Evolutionary conservation across 1,284 basidiomycete species (phyloP).

Genomic region (Ceratobasidium sp.): DNA sequence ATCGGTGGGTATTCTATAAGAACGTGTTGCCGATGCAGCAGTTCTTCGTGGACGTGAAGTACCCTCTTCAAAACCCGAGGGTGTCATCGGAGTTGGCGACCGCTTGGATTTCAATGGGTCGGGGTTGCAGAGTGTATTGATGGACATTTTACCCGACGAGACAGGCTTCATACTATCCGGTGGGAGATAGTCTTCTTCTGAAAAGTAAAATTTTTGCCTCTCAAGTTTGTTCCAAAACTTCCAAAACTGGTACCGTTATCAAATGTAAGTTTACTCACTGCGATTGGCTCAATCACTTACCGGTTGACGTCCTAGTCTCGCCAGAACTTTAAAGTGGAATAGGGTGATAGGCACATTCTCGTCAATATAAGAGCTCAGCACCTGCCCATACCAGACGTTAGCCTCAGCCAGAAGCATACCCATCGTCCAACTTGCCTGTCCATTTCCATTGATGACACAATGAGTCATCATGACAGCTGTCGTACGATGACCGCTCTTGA

Average conservation of each 20-base stretch:
- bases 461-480: slow-evolving; percentile 37
- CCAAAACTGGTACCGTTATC: slow-evolving; percentile 10
- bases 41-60: slow-evolving; percentile 27
- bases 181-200: slow-evolving; percentile 35
- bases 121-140: slow-evolving; percentile 31
- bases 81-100: slow-evolving; percentile 41
- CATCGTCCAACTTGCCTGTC: slow-evolving; percentile 1
- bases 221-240: slow-evolving; percentile 33
- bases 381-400: not conserved
- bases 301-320: slow-evolving; percentile 32
- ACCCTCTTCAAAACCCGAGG: slow-evolving; percentile 38
- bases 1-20: slow-evolving; percentile 27
- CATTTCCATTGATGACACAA: slow-evolving; percentile 31
- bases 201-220: slow-evolving; percentile 30
- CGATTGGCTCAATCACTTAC: not conserved
- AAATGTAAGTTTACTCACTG: not conserved
- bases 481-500: slow-evolving; percentile 22
- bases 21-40: slow-evolving; percentile 28
- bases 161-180: slow-evolving; percentile 17
- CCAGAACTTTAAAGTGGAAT: slow-evolving; percentile 32
- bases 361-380: slow-evolving; percentile 22
- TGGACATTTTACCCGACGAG: slow-evolving; percentile 34
- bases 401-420: not conserved
- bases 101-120: slow-evolving; percentile 53
- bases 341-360: slow-evolving; percentile 34